Base-by-base conservation (phyloP, 495 filamentous ascomycete genomes). In the Ascobolus immersus region DNA sequence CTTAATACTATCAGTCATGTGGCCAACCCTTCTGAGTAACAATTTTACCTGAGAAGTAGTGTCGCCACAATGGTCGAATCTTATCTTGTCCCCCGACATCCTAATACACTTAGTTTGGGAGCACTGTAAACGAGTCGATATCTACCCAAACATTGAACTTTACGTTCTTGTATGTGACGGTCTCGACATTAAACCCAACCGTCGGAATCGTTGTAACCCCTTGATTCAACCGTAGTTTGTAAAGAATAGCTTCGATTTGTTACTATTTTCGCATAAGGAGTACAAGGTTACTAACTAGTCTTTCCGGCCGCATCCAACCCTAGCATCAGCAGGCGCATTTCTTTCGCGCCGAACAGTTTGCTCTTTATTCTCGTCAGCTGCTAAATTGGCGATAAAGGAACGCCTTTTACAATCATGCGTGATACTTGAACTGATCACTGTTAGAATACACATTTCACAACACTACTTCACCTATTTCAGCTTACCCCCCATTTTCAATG, bases 41-140 rank as follows among this genome's bases (percentile, higher is more conserved):
- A 19, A 9, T 21, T 69, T 49, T 60, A 77, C 81, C 84, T 44
- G 78, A 89, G 50, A 91, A 94, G 62, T 96, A 96, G 58, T 96
- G 86, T 56, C 86, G 70, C 86, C 86, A 96, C 28, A 96, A 57
- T 29, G 86, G 86, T 32, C 86, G 67, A 44, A 96, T 96, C 69
- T 94, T 94, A 67, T 96, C 86, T 63, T 96, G 86, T 44, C 86
- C 86, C 53, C 86, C 86, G 21, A 96, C 86, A 61, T 96, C 86
- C 41, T 43, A 34, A 13, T 13, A 33, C 12, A n/a, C 19, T 15
- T 13, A 42, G 9, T 7, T 17, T n/a, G n/a, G 23, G 7, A 25
- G 7, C 7, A 28, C n/a, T 17, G 35, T 27, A 30, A 21, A 21
- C 13, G 13, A 2, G 19, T 18, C 14, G 18, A 18, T 30, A 26